Conservation (phyloP, 2,329 filamentous ascomycete species). For the Diaporthe nobilis region DNA sequence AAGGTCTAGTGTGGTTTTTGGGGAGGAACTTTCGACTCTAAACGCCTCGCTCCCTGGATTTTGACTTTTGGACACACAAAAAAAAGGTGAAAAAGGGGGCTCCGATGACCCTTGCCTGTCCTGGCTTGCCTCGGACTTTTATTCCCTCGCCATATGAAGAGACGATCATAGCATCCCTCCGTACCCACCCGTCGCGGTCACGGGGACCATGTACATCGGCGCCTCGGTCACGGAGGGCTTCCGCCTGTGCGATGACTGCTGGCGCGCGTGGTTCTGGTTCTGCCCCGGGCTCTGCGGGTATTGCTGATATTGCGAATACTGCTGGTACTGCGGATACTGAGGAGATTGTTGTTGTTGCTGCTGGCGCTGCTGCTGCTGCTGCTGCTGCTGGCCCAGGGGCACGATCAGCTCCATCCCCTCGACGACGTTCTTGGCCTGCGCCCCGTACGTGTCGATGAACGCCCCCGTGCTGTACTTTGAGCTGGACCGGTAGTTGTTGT, state of each 20-base stretch:
- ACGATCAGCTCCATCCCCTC: constrained; percentile 27
- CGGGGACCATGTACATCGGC: not conserved
- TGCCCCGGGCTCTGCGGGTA: not conserved
- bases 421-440: constrained; percentile 13
- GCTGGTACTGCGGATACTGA: not conserved
- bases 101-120: not conserved
- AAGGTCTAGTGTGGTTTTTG: not conserved
- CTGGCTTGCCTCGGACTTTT: not conserved
- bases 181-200: not conserved
- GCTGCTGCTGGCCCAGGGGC: constrained; percentile 14
- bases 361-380: not conserved
- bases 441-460: constrained; percentile 12
- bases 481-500: constrained; percentile 16
- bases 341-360: not conserved
- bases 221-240: constrained; percentile 19
- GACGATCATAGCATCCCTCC: constrained; percentile 15
- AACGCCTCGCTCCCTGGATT: constrained; percentile 28
- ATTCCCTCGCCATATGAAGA: not conserved
- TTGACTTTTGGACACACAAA: not conserved
- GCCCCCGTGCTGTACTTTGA: constrained; percentile 3
- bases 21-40: constrained; percentile 11
- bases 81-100: not conserved
- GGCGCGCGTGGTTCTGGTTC: not conserved
- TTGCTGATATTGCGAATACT: not conserved
- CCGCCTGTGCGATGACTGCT: constrained; percentile 16